phyloP scores from a whole-genome alignment of 805 yeast species.

The Kregervanrija fluxuum region DNA sequence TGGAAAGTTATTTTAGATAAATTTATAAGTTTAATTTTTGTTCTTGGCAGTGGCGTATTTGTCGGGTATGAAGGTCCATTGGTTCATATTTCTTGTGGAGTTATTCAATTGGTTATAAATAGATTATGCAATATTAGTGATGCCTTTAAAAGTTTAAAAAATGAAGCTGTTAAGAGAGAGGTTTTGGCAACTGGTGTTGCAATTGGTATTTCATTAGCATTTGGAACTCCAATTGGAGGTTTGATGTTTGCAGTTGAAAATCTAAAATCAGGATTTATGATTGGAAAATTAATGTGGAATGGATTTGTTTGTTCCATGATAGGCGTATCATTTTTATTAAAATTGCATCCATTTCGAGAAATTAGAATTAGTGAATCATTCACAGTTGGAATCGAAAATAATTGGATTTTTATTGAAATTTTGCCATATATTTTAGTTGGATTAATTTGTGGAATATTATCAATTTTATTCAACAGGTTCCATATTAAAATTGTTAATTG shows the following conservation, averaged over 20 bases:
- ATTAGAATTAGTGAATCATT: slow-evolving; percentile 37
- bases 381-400: slow-evolving; percentile 59
- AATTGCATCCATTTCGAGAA: slow-evolving; percentile 42
- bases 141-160: slow-evolving; percentile 16
- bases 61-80: slow-evolving; percentile 84
- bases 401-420: slow-evolving; percentile 67
- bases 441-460: slow-evolving; percentile 59
- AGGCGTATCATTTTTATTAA: slow-evolving; percentile 54
- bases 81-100: slow-evolving; percentile 69
- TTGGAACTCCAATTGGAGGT: slow-evolving; percentile 85
- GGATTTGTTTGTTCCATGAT: slow-evolving; percentile 74
- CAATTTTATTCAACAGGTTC: slow-evolving; percentile 43
- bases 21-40: slow-evolving; percentile 49
- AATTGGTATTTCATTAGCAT: slow-evolving; percentile 79
- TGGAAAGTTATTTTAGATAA: slow-evolving; percentile 47
- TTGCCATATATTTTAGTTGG: slow-evolving; percentile 71
- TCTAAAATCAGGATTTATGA: slow-evolving; percentile 54
- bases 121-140: slow-evolving; percentile 17
- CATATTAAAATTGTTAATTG: slow-evolving; percentile 37
- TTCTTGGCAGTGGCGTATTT: slow-evolving; percentile 63
- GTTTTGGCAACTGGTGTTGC: slow-evolving; percentile 70
- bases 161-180: slow-evolving; percentile 61
- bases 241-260: slow-evolving; percentile 72
- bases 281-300: slow-evolving; percentile 70
- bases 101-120: slow-evolving; percentile 34